Percentiles rank a stretch among this genome's conserved stretches.
These are phyloP conservation scores for Aureoboletus auriporus DNA, from an alignment of 768 basidiomycete genomes.

Conservation along the genomic window DNA sequence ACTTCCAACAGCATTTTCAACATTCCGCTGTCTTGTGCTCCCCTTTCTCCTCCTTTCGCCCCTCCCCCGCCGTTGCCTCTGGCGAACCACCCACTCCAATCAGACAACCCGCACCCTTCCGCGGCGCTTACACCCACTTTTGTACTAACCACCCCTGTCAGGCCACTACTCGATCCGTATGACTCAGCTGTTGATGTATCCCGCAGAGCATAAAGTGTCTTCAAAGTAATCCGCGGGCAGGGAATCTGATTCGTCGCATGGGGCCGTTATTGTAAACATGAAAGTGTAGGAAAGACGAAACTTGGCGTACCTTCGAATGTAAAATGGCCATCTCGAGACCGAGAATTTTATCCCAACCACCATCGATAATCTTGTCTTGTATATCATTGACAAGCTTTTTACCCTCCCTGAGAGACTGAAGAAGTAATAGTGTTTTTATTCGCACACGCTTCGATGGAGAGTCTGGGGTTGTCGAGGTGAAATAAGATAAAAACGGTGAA, in stretches of 20 bases:
- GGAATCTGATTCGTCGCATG: slow-evolving; percentile 1
- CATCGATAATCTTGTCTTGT: slow-evolving; percentile 14
- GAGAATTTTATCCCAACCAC: slow-evolving; percentile 46
- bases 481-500: slow-evolving; percentile 52
- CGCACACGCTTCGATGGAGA: slow-evolving; percentile 69
- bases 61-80: slow-evolving; percentile 49
- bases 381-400: slow-evolving; percentile 14
- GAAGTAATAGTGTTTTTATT: slow-evolving; percentile 72
- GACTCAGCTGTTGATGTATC: slow-evolving; percentile 79
- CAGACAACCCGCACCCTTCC: slow-evolving; percentile 47
- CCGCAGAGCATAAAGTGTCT: slow-evolving; percentile 59
- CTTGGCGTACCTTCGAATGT: slow-evolving; percentile 60
- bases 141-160: slow-evolving; percentile 56
- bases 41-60: slow-evolving; percentile 35
- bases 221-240: slow-evolving; percentile 45
- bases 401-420: slow-evolving; percentile 43
- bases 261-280: neutral
- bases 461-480: slow-evolving; percentile 79
- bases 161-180: slow-evolving; percentile 80
- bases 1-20: slow-evolving; percentile 73
- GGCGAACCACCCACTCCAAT: slow-evolving; percentile 30
- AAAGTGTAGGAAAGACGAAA: neutral
- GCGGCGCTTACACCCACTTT: slow-evolving; percentile 46
- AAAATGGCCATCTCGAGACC: slow-evolving; percentile 75
- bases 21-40: slow-evolving; percentile 49